Conservation (phyloP, 495 filamentous ascomycete genomes). For the Parachaetomium inaequale region DNA sequence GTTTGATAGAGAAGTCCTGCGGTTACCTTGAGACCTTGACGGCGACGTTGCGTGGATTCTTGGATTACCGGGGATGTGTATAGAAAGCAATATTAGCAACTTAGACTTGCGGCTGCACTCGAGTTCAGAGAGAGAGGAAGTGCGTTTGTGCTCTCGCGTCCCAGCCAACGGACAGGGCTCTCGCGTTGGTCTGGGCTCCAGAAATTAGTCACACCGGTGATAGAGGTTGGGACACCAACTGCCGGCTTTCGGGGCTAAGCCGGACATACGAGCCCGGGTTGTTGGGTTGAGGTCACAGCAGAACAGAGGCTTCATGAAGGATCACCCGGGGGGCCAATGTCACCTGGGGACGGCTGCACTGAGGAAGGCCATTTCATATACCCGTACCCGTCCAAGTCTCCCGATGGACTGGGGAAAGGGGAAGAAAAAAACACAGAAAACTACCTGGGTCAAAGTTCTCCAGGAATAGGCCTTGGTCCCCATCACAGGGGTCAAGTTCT, state of each 20-base stretch:
- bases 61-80: not conserved
- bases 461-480: not conserved
- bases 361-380: too few relatives aligned
- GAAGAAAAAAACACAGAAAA: not conserved
- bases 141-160: too few relatives aligned
- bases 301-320: too few relatives aligned
- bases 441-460: not conserved
- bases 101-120: not conserved
- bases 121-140: too few relatives aligned
- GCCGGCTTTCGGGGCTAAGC: conserved; percentile 2
- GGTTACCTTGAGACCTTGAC: not conserved
- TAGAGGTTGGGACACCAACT: not conserved
- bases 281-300: not conserved
- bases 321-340: too few relatives aligned
- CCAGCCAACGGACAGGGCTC: too few relatives aligned
- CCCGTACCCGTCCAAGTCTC: too few relatives aligned
- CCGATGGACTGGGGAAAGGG: not conserved
- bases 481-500: not conserved
- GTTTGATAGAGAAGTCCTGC: not conserved
- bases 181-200: not conserved
- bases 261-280: conserved; percentile 1
- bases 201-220: not conserved
- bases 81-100: not conserved
- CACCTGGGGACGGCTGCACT: too few relatives aligned
- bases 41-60: not conserved